Conservation (phyloP, 75 land plant species). For the Pinus taeda region DNA sequence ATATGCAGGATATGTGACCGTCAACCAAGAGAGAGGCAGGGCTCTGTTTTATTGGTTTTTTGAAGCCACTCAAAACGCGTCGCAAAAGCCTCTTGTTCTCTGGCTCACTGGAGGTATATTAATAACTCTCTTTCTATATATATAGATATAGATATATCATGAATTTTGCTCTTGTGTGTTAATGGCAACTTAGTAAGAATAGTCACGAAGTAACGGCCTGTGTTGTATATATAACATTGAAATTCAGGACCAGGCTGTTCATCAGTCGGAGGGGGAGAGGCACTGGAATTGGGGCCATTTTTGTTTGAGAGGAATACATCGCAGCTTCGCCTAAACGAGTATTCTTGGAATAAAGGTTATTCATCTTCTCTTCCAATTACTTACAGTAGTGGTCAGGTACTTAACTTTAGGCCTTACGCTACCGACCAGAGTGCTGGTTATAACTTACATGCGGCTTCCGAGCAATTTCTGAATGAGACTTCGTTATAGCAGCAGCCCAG, state of each 20-base stretch:
- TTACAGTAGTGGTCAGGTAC: no score
- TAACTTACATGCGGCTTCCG: no score
- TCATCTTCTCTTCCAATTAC: no score
- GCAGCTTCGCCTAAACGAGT: conserved; percentile 39
- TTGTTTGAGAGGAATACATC: conserved; percentile 33
- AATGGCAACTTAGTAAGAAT: no score
- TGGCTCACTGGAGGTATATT: conserved; percentile 64
- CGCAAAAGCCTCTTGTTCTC: conserved; percentile 46
- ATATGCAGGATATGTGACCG: conserved; percentile 43
- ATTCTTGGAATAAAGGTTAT: conserved; percentile 74
- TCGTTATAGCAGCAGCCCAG: no score
- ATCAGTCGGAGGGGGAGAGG: conserved; percentile 67
- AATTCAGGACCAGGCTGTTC: conserved; percentile 89
- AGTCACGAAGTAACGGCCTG: no score
- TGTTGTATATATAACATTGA: not conserved
- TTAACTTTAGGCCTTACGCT: no score
- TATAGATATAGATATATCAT: no score
- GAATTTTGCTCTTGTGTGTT: no score
- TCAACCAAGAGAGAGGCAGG: conserved; percentile 17
- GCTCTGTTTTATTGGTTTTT: conserved; percentile 64
- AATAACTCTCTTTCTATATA: no score
- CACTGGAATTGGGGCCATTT: conserved; percentile 80
- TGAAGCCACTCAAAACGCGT: conserved; percentile 25
- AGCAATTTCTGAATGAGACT: no score
- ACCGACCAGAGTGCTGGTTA: no score